These are phyloP conservation scores for Ostreobium quekettii DNA, from an alignment of 139 green algal species.

Conservation along the genomic window DNA sequence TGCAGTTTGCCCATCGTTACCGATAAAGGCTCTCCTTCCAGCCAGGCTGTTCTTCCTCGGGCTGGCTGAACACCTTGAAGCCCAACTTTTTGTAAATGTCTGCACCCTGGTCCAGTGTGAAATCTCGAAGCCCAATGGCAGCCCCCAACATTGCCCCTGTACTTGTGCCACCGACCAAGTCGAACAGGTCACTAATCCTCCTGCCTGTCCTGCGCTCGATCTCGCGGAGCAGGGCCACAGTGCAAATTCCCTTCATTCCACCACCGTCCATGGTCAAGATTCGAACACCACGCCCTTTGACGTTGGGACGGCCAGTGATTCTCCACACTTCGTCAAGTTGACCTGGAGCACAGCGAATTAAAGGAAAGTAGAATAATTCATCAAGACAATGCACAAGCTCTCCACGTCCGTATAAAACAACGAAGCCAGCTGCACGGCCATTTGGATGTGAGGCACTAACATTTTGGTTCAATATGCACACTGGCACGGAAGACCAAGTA, in stretches of 20 bases:
- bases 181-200: slow-evolving; percentile 64
- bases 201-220: slow-evolving; percentile 51
- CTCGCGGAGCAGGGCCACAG: slow-evolving; percentile 59
- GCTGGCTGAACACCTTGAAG: slow-evolving; percentile 48
- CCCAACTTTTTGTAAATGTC: slow-evolving; percentile 74
- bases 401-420: too few relatives aligned
- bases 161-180: slow-evolving; percentile 75
- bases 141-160: slow-evolving; percentile 83
- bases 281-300: slow-evolving; percentile 66
- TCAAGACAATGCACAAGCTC: too few relatives aligned
- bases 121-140: slow-evolving; percentile 55
- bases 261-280: slow-evolving; percentile 89
- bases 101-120: slow-evolving; percentile 70
- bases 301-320: slow-evolving; percentile 38
- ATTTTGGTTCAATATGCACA: too few relatives aligned
- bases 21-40: slow-evolving; percentile 54
- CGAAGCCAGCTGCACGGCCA: too few relatives aligned
- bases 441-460: too few relatives aligned
- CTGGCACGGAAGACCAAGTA: too few relatives aligned
- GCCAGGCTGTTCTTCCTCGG: slow-evolving; percentile 31
- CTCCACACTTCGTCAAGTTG: slow-evolving; percentile 36
- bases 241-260: slow-evolving; percentile 84
- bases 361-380: too few relatives aligned
- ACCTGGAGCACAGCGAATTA: too few relatives aligned
- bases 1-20: slow-evolving; percentile 8